Conservation (phyloP, 1,284 basidiomycete genomes). For the Moniliella sp. region DNA sequence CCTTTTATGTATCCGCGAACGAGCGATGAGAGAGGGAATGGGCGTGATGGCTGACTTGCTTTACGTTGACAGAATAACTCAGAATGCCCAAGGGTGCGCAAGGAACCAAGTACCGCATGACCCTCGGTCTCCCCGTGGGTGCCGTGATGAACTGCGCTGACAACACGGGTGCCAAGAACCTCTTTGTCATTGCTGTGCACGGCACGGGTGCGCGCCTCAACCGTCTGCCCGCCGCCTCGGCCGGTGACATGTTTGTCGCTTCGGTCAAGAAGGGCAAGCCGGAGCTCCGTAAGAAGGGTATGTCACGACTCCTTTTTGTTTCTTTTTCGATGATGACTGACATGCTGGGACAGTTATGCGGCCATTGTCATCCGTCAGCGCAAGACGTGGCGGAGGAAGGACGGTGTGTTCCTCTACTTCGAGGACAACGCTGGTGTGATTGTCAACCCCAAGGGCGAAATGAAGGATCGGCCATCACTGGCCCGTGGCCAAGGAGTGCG, state of each 20-base stretch:
- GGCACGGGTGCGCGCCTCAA: conserved; percentile 89
- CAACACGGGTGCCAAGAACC: conserved; percentile 95
- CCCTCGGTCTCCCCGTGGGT: conserved; percentile 61
- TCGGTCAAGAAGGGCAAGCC: conserved; percentile 99
- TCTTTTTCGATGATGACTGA: too few species aligned
- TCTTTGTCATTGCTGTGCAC: conserved; percentile 74
- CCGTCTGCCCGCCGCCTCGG: conserved; percentile 88
- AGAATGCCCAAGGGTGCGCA: conserved; percentile 1
- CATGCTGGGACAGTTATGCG: conserved; percentile 78
- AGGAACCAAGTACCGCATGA: conserved; percentile 3
- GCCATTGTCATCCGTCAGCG: conserved; percentile 90
- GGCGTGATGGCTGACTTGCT: too few species aligned
- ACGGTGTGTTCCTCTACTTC: conserved; percentile 98
- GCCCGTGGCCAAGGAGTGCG: conserved; percentile 88
- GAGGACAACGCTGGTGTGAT: conserved; percentile 54
- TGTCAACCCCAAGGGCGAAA: conserved; percentile 90
- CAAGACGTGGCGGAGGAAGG: conserved; percentile 90
- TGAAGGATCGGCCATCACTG: conserved; percentile 93
- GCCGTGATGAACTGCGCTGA: conserved; percentile 98
- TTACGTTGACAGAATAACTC: too few species aligned
- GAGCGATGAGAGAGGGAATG: too few species aligned
- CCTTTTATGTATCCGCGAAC: too few species aligned
- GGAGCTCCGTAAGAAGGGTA: conserved; percentile 96
- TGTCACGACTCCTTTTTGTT: conserved; percentile 31
- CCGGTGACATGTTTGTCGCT: conserved; percentile 95